A percentile compares a stretch with the other conserved stretches of the same genome.
Evolutionary conservation across 176 grass and related monocot species (phyloP).

Genomic region (Rhynchospora pubera): DNA sequence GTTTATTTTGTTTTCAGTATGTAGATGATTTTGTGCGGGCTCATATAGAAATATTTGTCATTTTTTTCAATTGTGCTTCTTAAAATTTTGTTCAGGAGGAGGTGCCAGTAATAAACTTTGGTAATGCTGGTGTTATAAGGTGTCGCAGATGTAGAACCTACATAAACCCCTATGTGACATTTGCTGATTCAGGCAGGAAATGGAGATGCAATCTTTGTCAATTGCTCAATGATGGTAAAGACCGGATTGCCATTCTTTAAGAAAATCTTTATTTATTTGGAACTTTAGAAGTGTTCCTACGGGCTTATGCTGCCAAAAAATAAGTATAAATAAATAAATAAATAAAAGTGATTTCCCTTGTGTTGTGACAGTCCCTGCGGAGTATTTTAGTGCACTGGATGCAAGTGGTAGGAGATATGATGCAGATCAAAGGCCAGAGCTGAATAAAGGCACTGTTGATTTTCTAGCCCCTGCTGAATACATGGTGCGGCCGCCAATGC

Average conservation of each 20-base stretch:
- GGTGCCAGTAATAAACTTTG: constrained; percentile 87
- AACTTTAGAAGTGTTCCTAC: not conserved
- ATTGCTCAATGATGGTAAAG: constrained; percentile 94
- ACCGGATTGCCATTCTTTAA: constrained; percentile 6
- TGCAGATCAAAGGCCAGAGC: constrained; percentile 83
- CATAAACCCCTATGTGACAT: constrained; percentile 82
- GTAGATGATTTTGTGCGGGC: not conserved
- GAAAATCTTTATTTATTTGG: not conserved
- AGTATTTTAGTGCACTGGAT: constrained; percentile 86
- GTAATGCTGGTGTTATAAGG: constrained; percentile 67
- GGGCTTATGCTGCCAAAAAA: no score
- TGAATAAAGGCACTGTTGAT: constrained; percentile 87
- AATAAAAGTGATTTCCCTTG: not conserved
- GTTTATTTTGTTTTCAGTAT: not conserved
- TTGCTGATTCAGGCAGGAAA: constrained; percentile 93
- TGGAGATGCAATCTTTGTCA: constrained; percentile 98
- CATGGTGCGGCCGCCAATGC: constrained; percentile 99
- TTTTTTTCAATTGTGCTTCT: constrained; percentile 24
- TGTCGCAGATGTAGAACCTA: constrained; percentile 96
- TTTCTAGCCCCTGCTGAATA: constrained; percentile 98
- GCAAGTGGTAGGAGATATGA: constrained; percentile 77
- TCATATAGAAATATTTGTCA: not conserved
- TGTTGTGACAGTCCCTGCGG: constrained; percentile 66
- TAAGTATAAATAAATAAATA: no score
- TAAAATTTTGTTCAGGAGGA: constrained; percentile 45